Percentiles rank a stretch among this genome's conserved stretches.
phyloP scores from a whole-genome alignment of 257 asterid genomes.

The Petunia secreta region DNA sequence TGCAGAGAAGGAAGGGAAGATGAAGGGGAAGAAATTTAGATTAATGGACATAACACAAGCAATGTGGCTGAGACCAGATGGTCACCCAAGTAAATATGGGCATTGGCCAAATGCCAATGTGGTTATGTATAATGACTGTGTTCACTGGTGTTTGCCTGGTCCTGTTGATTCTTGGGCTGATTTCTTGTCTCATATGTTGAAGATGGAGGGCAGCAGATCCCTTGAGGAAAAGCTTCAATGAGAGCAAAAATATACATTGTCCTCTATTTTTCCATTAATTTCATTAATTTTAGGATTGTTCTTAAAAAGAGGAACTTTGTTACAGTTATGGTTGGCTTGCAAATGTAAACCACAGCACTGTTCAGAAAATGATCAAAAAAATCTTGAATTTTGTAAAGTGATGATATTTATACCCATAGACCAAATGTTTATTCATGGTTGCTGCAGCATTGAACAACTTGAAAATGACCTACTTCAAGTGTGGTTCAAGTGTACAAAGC shows the following conservation, averaged over 20 bases:
- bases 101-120: constrained; percentile 37
- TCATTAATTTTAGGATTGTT: neutral
- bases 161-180: constrained; percentile 56
- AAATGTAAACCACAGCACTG: neutral
- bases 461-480: no score
- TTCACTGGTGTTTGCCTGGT: constrained; percentile 55
- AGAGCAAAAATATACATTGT: constrained; percentile 19
- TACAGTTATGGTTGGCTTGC: neutral
- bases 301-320: neutral
- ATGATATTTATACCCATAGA: neutral
- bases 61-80: constrained; percentile 52
- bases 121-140: constrained; percentile 43
- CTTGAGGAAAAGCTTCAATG: constrained; percentile 26
- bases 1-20: constrained; percentile 43
- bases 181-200: constrained; percentile 48
- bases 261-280: neutral
- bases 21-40: constrained; percentile 35
- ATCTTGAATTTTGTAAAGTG: neutral
- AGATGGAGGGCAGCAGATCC: constrained; percentile 44
- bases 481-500: no score
- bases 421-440: no score
- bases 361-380: neutral
- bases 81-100: constrained; percentile 50
- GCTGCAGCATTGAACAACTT: no score
- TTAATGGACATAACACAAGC: constrained; percentile 44